phyloP scores from a whole-genome alignment of 306 rosid species.

The Herpetospermum pedunculosum region DNA sequence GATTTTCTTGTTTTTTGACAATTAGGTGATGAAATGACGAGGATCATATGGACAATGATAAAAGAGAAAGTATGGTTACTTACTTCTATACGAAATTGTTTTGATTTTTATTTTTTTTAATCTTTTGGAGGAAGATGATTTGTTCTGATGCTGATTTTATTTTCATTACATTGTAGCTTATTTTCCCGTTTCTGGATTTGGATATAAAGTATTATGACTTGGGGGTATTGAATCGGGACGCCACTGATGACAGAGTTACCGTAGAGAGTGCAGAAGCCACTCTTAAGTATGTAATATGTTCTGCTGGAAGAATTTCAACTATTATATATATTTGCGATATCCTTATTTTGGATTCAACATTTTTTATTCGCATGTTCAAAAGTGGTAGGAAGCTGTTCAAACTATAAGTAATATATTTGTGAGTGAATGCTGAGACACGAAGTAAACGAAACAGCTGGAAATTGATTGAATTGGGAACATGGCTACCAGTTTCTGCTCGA shows the following conservation, averaged over 20 bases:
- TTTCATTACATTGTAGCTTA: slow-evolving; percentile 55
- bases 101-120: not conserved
- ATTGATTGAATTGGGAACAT: not conserved
- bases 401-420: not conserved
- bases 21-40: slow-evolving; percentile 91
- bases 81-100: not conserved
- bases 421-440: not conserved
- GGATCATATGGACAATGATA: slow-evolving; percentile 80
- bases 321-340: not conserved
- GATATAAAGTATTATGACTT: slow-evolving; percentile 80
- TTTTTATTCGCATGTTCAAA: not conserved
- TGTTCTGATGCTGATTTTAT: not conserved
- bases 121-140: not conserved
- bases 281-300: slow-evolving; percentile 78
- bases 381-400: not conserved
- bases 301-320: not conserved
- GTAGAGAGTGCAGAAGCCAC: slow-evolving; percentile 89
- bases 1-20: not conserved
- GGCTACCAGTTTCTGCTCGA: not conserved
- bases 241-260: slow-evolving; percentile 79
- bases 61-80: slow-evolving; percentile 53
- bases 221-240: slow-evolving; percentile 79
- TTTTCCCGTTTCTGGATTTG: slow-evolving; percentile 75
- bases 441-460: not conserved
- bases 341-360: not conserved